Evolutionary conservation across 2,329 filamentous ascomycete genomes (phyloP), one percentile per base, ranked within the genome.

Genomic region (Cercospora canescens): DNA sequence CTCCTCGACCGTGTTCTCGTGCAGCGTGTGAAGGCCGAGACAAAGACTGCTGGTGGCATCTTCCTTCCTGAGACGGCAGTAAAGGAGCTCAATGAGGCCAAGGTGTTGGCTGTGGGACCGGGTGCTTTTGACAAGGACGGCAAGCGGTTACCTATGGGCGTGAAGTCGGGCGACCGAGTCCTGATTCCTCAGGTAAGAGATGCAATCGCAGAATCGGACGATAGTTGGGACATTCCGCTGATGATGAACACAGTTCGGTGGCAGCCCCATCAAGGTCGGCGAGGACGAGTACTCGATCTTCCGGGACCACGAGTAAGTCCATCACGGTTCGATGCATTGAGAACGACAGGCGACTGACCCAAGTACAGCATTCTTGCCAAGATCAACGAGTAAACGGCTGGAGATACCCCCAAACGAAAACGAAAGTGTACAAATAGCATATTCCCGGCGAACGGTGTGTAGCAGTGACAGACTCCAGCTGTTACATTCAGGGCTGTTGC

Each of bases 1-100:
- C 94, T 99, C 74, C 90, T 99, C 82, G 95, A 99, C 89, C 94
- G 95, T 76, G 93, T 99, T 75, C 91, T 99, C 71, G 93, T 99
- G 74, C 95, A 99, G 89, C 93, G 95, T 83, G 84, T 97, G 84
- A 98, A 98, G 86, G 92, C 94, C 77, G 94, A 98, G 84, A 82
- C 93, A 79, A 97, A 97, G 88, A 99, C 95, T 58, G 93, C 95
- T 75, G 90, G 90, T 77, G 95, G 95, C 77, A 97, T 99, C 87
- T 97, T 96, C 87, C 91, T 99, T 72, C 95, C 95, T 74, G 95
- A 99, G 86, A 94, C 90, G 69, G 92, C 91, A 77, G 93, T 98
- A 79, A 97, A 99, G 88, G 95, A 99, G 82, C 88, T 98, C 79
- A 98, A 97, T 83, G 94, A 98, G 86, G 95, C 92, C 76, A 94